Percentiles rank a stretch among this genome's conserved stretches.
phyloP scores from a whole-genome alignment of 805 yeast genomes.

The Kodamaea sagamina region DNA sequence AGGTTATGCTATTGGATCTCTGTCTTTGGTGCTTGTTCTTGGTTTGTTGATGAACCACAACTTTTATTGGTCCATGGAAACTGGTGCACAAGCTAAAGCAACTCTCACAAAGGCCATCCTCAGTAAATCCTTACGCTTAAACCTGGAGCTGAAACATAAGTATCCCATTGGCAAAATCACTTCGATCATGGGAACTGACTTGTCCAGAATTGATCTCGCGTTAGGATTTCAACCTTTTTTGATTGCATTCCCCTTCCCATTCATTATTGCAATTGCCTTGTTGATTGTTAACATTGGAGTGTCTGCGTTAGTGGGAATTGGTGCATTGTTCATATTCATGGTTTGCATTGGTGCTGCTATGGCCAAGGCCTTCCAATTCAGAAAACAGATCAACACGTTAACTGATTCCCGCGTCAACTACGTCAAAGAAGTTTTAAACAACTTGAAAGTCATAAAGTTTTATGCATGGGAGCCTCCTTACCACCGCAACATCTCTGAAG shows the following conservation, averaged over 20 bases:
- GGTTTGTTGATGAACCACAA: conserved; percentile 28
- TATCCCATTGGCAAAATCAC: conserved; percentile 27
- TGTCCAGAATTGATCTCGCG: conserved; percentile 31
- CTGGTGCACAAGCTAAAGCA: conserved; percentile 30
- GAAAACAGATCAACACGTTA: conserved; percentile 48
- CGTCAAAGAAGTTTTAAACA: conserved; percentile 75
- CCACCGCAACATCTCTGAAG: conserved; percentile 50
- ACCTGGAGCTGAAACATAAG: conserved; percentile 23
- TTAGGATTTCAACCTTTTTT: conserved; percentile 30
- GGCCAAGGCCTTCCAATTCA: conserved; percentile 51
- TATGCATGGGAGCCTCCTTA: conserved; percentile 93
- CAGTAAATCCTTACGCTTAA: conserved; percentile 25
- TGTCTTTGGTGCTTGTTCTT: conserved; percentile 27
- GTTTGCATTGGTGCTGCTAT: conserved; percentile 48
- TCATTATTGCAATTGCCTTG: conserved; percentile 27
- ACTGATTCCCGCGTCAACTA: conserved; percentile 79
- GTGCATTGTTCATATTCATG: conserved; percentile 30
- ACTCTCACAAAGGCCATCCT: conserved; percentile 27
- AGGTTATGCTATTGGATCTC: conserved; percentile 44
- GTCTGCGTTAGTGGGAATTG: conserved; percentile 29
- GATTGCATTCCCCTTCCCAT: conserved; percentile 26
- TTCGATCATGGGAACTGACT: conserved; percentile 31
- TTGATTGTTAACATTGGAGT: conserved; percentile 28
- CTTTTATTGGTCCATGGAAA: conserved; percentile 26
- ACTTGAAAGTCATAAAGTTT: conserved; percentile 79